Conservation (phyloP, 129 eudicot species). For the Smallanthus sonchifolius region DNA sequence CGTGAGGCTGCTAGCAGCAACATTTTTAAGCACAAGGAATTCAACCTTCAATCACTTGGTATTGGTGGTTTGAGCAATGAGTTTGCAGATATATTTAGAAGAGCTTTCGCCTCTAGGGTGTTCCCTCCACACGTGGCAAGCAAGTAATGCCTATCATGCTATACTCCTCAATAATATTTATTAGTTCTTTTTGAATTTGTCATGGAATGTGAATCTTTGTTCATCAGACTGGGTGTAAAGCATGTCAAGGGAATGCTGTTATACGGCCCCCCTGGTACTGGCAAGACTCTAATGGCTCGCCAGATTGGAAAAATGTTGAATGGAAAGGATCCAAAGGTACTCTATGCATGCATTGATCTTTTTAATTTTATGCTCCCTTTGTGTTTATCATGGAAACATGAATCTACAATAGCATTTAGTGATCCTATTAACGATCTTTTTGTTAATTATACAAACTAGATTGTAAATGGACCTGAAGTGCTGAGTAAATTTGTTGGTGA, state of each 20-base stretch:
- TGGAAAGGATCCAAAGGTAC: conserved; percentile 97
- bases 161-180: background rate
- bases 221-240: conserved; percentile 76
- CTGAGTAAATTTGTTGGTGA: conserved; percentile 98
- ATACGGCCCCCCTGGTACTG: conserved; percentile 99
- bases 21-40: conserved; percentile 88
- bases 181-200: background rate
- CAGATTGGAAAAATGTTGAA: conserved; percentile 97
- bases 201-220: conserved; percentile 7
- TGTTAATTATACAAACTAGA: conserved; percentile 42
- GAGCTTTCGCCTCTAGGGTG: conserved; percentile 99
- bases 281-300: conserved; percentile 98
- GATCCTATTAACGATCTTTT: conserved; percentile 6
- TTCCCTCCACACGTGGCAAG: conserved; percentile 96
- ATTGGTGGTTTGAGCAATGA: conserved; percentile 95
- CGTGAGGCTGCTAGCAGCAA: conserved; percentile 97
- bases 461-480: conserved; percentile 99
- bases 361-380: background rate
- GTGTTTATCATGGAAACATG: conserved; percentile 2
- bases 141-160: conserved; percentile 49
- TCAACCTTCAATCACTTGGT: conserved; percentile 82
- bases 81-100: conserved; percentile 95
- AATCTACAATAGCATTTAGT: background rate
- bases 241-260: conserved; percentile 99
- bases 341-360: conserved; percentile 11